Base-by-base conservation (phyloP, 768 basidiomycete genomes). In the Lyophyllum shimeji region DNA sequence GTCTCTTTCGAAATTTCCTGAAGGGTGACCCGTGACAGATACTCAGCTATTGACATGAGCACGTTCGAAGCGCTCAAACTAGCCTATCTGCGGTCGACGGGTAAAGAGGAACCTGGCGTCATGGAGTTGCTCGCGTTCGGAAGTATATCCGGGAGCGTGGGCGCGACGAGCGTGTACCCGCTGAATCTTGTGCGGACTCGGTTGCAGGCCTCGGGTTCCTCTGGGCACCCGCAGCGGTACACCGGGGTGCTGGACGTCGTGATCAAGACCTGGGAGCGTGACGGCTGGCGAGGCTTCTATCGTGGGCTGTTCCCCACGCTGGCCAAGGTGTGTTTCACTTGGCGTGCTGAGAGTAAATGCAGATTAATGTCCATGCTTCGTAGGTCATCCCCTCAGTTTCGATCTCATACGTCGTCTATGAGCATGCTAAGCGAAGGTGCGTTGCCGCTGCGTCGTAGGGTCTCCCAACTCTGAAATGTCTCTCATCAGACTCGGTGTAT, bases 51-150 rank as follows among this genome's bases (percentile, higher is more conserved):
- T 60, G 96, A 99, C 71, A 96, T 94, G 92, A 90, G 88, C 63
- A 95, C 95, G 2, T 98, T 97, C 57, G 96, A 98, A 74, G 93
- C 93, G 1, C 83, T 99, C 54, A 98, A 98, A 69, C 76, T 95
- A 43, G 86, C 90, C 1, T 98, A 98, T 70, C 75, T 89, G 37
- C 83, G 85, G 50, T 96, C 95, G 29, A 90, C 91, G 5, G 89
- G 87, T 31, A 84, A 87, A 64, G 88, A 94, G 24, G 95, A 99
- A 68, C 93, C 96, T 0, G 91, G 92, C 2, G 84, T 95, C 6
- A 78, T 95, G 51, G 93, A 91, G 24, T 68, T 94, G 27, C 82
- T 98, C 17, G 86, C 90, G 3, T 98, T 97, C 63, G 95, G 95
- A 44, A 95, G 93, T 63, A 72, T 96, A 59, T 96, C 93, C 15